These are phyloP conservation scores for Candida tallmaniae DNA, from an alignment of 805 yeast species.

Conservation along the genomic window DNA sequence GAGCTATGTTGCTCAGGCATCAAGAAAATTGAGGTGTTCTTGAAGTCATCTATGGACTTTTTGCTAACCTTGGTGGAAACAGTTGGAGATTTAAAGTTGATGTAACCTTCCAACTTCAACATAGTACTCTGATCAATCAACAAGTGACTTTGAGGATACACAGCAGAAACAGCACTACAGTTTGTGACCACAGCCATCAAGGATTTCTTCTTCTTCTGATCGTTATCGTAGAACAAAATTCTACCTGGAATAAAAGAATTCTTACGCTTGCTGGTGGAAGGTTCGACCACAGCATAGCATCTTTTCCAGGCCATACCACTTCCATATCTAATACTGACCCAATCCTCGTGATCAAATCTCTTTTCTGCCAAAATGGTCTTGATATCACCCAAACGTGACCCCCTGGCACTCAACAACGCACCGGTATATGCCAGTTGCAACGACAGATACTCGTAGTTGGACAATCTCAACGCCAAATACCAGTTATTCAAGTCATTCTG, in stretches of 20 bases:
- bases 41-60: slow-evolving; percentile 27
- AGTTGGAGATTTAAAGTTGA: slow-evolving; percentile 48
- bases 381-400: slow-evolving; percentile 82
- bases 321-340: slow-evolving; percentile 94
- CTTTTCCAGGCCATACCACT: slow-evolving; percentile 98
- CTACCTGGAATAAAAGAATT: slow-evolving; percentile 51
- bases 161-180: slow-evolving; percentile 75
- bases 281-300: slow-evolving; percentile 86
- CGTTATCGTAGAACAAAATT: slow-evolving; percentile 77
- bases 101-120: slow-evolving; percentile 83
- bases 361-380: slow-evolving; percentile 80
- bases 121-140: slow-evolving; percentile 84
- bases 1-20: slow-evolving; percentile 44
- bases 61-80: slow-evolving; percentile 30
- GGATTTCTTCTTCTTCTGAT: slow-evolving; percentile 62
- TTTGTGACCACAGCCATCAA: slow-evolving; percentile 75
- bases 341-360: slow-evolving; percentile 83
- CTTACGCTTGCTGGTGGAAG: slow-evolving; percentile 50
- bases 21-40: slow-evolving; percentile 38
- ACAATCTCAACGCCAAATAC: slow-evolving; percentile 78
- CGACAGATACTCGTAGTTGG: slow-evolving; percentile 74
- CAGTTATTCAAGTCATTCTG: slow-evolving; percentile 63
- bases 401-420: slow-evolving; percentile 87
- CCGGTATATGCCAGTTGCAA: slow-evolving; percentile 97
- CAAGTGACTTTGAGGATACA: slow-evolving; percentile 82